These are phyloP conservation scores for Calocera viscosa DNA, from an alignment of 768 basidiomycete genomes.

Conservation along the genomic window DNA sequence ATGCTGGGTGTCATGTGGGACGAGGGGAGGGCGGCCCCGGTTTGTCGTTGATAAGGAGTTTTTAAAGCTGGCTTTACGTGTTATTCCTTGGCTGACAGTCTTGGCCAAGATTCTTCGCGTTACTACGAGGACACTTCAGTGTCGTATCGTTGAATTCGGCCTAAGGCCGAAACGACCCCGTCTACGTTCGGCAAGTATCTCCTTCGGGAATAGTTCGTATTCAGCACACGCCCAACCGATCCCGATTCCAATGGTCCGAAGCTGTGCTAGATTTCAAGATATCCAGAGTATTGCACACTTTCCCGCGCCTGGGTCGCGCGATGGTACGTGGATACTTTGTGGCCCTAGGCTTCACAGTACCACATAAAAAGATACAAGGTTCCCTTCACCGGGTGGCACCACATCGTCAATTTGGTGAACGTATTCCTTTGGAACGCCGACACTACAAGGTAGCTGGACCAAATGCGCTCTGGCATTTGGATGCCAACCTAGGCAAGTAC, in stretches of 20 bases:
- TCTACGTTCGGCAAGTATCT: not conserved
- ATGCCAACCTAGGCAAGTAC: not conserved
- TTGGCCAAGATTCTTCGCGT: not conserved
- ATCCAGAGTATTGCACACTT: not conserved
- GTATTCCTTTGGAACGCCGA: not conserved
- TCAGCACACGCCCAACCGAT: not conserved
- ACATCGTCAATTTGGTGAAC: not conserved
- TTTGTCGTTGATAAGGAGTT: not conserved
- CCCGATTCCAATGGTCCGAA: not conserved
- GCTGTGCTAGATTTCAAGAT: not conserved
- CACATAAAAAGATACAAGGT: not conserved
- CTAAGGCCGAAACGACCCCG: not conserved
- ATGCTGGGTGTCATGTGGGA: not conserved
- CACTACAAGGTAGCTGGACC: not conserved
- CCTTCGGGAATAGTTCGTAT: not conserved
- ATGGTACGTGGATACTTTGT: not conserved
- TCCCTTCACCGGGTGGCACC: not conserved
- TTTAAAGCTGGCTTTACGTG: not conserved
- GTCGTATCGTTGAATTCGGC: not conserved
- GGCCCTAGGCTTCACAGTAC: not conserved
- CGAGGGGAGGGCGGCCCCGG: not conserved
- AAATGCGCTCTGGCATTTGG: not conserved
- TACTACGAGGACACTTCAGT: not conserved
- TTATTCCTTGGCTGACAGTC: not conserved
- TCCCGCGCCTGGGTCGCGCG: not conserved